Base-by-base conservation (phyloP, 257 asterid species). In the Haberlea rhodopensis region DNA sequence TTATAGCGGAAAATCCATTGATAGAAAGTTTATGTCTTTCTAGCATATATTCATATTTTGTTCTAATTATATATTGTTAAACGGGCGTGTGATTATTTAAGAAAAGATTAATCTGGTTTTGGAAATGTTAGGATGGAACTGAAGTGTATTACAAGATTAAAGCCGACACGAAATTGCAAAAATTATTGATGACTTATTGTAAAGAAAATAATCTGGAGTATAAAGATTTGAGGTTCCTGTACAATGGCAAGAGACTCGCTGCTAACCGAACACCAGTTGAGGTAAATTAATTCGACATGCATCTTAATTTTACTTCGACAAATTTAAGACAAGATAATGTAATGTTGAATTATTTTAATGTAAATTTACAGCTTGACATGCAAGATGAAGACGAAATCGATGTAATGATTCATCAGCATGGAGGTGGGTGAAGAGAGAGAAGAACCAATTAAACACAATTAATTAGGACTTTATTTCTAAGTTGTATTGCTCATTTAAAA, bases 331-430 rank as follows among this genome's bases (percentile, higher is more conserved):
- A n/a, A n/a, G n/a, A n/a, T n/a, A n/a, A n/a, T n/a, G n/a, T n/a
- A n/a, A n/a, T n/a, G n/a, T n/a, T n/a, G n/a, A n/a, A n/a, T n/a
- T n/a, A n/a, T n/a, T n/a, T 4, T 9, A 49, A 26, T 56, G 63
- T 10, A 16, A 62, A 40, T 34, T 11, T 24, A 23, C 27, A 71
- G 76, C 61, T 49, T 23, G 71, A 62, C n/a, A 43, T 71, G 51
- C 57, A 57, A 5, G 60, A 71, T 48, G 71, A 21, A 31, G 76
- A 71, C 23, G 46, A 28, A 15, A 71, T 71, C 5, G 62, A 64
- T 49, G 66, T 19, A 16, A 20, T 71, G 43, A 3, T 7, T 19
- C 40, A 57, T 25, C 62, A 65, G 6, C 1, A 5, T 58, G 76
- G 71, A 63, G 75, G 75, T 31, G 75, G 67, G 19, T 0, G 18